phyloP scores from a whole-genome alignment of 2,329 filamentous ascomycete genomes.

The Nigrospora oryzae region DNA sequence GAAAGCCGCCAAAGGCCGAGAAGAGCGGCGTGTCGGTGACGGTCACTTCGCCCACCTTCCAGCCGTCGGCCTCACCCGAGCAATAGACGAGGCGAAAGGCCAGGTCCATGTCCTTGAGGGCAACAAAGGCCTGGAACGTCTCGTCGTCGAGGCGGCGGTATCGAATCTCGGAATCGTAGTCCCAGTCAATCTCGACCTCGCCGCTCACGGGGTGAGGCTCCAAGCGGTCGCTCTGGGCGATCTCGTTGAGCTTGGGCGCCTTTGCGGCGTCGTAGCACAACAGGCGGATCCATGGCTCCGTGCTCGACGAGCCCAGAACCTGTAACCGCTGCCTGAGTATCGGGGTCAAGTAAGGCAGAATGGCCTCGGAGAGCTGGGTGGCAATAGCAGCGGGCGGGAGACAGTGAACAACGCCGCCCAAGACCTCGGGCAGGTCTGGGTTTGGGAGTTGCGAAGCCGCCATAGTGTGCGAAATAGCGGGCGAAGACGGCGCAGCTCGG shows the following conservation, averaged over 20 bases:
- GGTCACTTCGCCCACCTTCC: slow-evolving; percentile 65
- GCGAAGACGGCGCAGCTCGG: too few relatives aligned
- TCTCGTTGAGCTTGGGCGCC: slow-evolving; percentile 47
- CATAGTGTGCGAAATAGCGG: slow-evolving; percentile 10
- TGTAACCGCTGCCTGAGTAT: slow-evolving; percentile 59
- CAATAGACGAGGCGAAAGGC: slow-evolving; percentile 63
- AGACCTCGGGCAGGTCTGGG: slow-evolving; percentile 37
- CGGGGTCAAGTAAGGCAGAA: slow-evolving; percentile 54
- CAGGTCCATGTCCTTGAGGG: slow-evolving; percentile 52
- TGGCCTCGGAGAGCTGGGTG: slow-evolving; percentile 43
- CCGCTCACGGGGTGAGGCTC: slow-evolving; percentile 78
- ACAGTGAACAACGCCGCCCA: slow-evolving; percentile 50
- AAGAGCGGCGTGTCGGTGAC: slow-evolving; percentile 51
- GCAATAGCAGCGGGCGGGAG: slow-evolving; percentile 52
- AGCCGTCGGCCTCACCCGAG: slow-evolving; percentile 56
- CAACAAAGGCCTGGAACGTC: slow-evolving; percentile 61
- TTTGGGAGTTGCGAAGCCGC: slow-evolving; percentile 23
- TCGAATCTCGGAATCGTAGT: slow-evolving; percentile 51
- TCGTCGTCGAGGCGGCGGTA: slow-evolving; percentile 67
- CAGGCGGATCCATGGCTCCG: slow-evolving; percentile 65
- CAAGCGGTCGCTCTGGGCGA: slow-evolving; percentile 54
- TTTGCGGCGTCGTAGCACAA: slow-evolving; percentile 59
- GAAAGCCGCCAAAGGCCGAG: slow-evolving; percentile 38
- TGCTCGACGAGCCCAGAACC: slow-evolving; percentile 48
- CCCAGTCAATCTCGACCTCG: slow-evolving; percentile 68